These are phyloP conservation scores for Starmerella apicola DNA, from an alignment of 805 yeast species.

Conservation along the genomic window DNA sequence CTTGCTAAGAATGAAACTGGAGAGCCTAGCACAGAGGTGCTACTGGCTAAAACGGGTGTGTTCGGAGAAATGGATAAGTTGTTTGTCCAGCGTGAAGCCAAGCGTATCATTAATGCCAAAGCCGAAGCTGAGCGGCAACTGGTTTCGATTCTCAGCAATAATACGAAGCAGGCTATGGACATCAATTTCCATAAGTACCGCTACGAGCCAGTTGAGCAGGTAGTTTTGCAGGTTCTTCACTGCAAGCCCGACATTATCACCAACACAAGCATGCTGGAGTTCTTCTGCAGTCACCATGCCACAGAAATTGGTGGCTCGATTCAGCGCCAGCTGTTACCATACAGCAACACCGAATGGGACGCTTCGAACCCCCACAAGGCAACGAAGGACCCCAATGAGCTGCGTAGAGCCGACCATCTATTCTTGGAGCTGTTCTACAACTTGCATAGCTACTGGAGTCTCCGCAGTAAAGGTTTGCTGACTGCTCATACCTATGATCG, in stretches of 20 bases:
- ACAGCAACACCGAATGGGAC: constrained; percentile 54
- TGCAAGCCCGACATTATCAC: constrained; percentile 65
- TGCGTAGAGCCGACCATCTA: constrained; percentile 78
- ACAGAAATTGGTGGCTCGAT: constrained; percentile 61
- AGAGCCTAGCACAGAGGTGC: constrained; percentile 49
- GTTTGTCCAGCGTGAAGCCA: constrained; percentile 70
- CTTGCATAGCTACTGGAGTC: constrained; percentile 79
- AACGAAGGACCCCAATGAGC: constrained; percentile 58
- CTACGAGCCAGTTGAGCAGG: constrained; percentile 44
- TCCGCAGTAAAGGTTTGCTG: constrained; percentile 73
- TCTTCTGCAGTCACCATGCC: constrained; percentile 62
- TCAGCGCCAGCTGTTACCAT: constrained; percentile 66
- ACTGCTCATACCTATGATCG: constrained; percentile 58
- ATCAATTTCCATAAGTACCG: constrained; percentile 78
- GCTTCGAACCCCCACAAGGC: constrained; percentile 30
- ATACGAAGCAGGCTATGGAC: constrained; percentile 87
- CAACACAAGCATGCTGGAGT: constrained; percentile 68
- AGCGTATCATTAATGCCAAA: constrained; percentile 34
- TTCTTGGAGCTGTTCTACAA: constrained; percentile 75
- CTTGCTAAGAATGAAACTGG: constrained; percentile 27
- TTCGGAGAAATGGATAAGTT: constrained; percentile 72
- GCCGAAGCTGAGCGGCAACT: constrained; percentile 39
- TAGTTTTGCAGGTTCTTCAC: constrained; percentile 56
- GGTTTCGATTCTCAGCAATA: constrained; percentile 62
- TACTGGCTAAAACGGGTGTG: constrained; percentile 62